phyloP scores from a whole-genome alignment of 148 eudicot species.

The Amaranthus cruentus region DNA sequence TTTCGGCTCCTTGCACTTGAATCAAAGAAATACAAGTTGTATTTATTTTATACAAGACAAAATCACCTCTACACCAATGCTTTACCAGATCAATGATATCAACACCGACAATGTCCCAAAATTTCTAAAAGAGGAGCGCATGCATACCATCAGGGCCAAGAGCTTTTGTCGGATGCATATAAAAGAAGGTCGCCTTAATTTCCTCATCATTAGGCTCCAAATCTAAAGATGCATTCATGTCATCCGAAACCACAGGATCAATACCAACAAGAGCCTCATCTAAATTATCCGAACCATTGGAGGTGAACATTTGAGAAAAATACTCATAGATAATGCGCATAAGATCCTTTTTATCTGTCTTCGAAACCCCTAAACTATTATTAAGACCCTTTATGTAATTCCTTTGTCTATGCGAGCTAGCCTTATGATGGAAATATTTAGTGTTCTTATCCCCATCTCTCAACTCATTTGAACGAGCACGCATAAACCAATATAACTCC shows the following conservation, averaged over 20 bases:
- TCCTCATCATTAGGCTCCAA: neutral
- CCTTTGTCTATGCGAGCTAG: neutral
- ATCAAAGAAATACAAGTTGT: neutral
- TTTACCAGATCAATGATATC: neutral
- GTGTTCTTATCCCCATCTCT: neutral
- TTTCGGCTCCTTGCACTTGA: neutral
- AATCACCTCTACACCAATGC: neutral
- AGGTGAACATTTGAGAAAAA: neutral
- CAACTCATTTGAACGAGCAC: neutral
- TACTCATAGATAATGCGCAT: neutral
- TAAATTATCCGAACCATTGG: neutral
- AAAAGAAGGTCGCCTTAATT: neutral
- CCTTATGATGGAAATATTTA: neutral
- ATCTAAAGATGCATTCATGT: neutral
- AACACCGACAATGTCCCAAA: neutral
- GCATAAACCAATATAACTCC: neutral
- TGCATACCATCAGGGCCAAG: neutral
- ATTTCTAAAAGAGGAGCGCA: too few relatives aligned
- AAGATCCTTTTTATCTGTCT: neutral
- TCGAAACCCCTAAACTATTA: neutral
- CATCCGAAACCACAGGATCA: neutral
- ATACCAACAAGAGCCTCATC: neutral
- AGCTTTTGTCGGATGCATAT: conserved; percentile 6
- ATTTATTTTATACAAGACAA: neutral
- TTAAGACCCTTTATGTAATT: neutral